These are phyloP conservation scores for Colletotrichum orbiculare DNA, from an alignment of 2,329 filamentous ascomycete species.

Conservation along the genomic window DNA sequence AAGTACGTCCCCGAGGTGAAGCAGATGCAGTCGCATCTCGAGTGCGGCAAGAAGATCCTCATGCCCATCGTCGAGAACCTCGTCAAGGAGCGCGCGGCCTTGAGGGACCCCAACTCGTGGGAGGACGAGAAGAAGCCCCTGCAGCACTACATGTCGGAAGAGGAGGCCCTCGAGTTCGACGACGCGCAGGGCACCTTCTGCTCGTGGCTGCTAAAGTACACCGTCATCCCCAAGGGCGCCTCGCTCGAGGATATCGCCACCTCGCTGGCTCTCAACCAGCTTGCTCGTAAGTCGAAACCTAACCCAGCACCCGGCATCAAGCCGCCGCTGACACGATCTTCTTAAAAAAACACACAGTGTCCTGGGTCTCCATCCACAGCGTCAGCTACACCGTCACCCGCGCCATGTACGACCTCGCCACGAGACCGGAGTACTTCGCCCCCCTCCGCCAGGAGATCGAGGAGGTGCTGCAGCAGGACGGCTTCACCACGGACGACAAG, in stretches of 20 bases:
- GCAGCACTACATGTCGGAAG: constrained; percentile 23
- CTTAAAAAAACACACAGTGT: neutral
- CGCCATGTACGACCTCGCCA: constrained; percentile 52
- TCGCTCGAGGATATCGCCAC: constrained; percentile 15
- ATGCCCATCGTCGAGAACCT: constrained; percentile 27
- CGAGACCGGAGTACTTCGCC: constrained; percentile 52
- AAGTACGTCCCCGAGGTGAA: constrained; percentile 26
- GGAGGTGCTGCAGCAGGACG: constrained; percentile 47
- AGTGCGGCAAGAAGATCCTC: constrained; percentile 17
- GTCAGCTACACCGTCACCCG: constrained; percentile 42
- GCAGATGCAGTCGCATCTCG: constrained; percentile 24
- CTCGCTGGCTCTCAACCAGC: constrained; percentile 16
- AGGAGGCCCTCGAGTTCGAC: constrained; percentile 19
- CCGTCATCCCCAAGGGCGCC: constrained; percentile 20
- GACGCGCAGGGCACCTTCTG: constrained; percentile 24
- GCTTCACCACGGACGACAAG: constrained; percentile 37
- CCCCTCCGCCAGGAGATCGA: constrained; percentile 56
- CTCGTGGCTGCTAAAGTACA: constrained; percentile 24
- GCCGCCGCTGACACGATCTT: neutral
- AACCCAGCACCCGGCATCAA: neutral
- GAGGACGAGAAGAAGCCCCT: constrained; percentile 20
- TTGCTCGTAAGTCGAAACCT: constrained; percentile 9
- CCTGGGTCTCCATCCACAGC: constrained; percentile 25
- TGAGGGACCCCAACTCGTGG: constrained; percentile 2
- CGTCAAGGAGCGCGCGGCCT: constrained; percentile 7